phyloP scores from a whole-genome alignment of 225 moss, liverwort and hornwort genomes.

The Takakia lepidozioides region DNA sequence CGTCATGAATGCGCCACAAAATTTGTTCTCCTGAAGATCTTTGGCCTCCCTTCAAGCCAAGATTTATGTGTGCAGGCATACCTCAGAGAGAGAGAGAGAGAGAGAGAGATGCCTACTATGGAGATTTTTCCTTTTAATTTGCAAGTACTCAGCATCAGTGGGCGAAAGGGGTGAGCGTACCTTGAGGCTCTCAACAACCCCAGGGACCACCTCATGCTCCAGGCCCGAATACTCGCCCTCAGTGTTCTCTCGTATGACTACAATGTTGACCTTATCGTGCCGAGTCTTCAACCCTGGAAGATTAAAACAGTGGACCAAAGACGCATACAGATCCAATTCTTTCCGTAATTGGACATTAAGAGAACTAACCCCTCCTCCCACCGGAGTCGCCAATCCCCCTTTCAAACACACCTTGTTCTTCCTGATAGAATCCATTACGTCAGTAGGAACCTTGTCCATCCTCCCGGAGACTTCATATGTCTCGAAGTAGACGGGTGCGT shows the following conservation, averaged over 20 bases:
- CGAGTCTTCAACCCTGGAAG: conserved; percentile 89
- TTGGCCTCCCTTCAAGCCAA: no score
- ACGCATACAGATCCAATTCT: conserved; percentile 94
- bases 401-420: conserved; percentile 94
- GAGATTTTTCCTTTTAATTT: no score
- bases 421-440: conserved; percentile 83
- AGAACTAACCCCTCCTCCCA: conserved; percentile 96
- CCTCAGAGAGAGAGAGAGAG: no score
- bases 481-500: conserved; percentile 93
- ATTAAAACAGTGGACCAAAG: conserved; percentile 97
- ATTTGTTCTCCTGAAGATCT: no score
- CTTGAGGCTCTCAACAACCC: conserved; percentile 99
- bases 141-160: no score
- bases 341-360: conserved; percentile 95
- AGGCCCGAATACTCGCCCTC: conserved; percentile 99
- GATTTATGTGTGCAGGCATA: no score
- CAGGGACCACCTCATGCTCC: conserved; percentile 97
- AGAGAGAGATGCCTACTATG: no score
- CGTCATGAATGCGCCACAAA: no score
- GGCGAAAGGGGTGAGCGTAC: conserved; percentile 31
- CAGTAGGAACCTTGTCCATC: conserved; percentile 79
- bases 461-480: conserved; percentile 87
- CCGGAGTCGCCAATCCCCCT: conserved; percentile 90
- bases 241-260: conserved; percentile 99
- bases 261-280: conserved; percentile 95